phyloP scores from a whole-genome alignment of 2,329 filamentous ascomycete species.

The Bisporella sp. region DNA sequence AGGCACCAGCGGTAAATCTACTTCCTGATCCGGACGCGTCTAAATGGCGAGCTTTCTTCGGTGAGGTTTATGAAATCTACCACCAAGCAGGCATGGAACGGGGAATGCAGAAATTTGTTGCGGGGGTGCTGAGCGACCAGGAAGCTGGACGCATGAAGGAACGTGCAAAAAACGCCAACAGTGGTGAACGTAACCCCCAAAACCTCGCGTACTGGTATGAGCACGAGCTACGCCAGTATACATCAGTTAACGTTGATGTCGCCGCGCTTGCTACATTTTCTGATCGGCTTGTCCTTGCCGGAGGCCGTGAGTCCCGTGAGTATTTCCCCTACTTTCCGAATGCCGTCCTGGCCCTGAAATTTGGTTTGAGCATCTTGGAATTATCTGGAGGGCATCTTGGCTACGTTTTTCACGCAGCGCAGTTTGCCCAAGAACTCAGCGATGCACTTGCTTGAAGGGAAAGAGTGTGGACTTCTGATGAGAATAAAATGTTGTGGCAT shows the following conservation, averaged over 20 bases:
- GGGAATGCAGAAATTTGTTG: slow-evolving; percentile 1
- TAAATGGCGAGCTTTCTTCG: neutral
- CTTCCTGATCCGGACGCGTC: neutral
- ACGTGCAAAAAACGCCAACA: neutral
- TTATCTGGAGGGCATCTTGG: slow-evolving; percentile 27
- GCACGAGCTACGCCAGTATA: slow-evolving; percentile 9
- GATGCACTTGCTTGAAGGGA: too few relatives aligned
- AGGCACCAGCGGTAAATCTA: slow-evolving; percentile 2
- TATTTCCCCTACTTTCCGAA: slow-evolving; percentile 1
- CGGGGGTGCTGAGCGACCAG: slow-evolving; percentile 1
- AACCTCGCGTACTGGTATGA: slow-evolving; percentile 11
- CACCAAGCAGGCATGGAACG: neutral
- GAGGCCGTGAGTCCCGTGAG: slow-evolving; percentile 1
- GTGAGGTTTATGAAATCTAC: slow-evolving; percentile 4
- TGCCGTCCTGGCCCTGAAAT: slow-evolving; percentile 3
- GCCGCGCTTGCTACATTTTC: slow-evolving; percentile 1
- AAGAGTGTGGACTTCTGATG: too few relatives aligned
- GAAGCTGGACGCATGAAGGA: neutral
- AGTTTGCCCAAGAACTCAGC: too few relatives aligned
- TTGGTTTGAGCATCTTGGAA: slow-evolving; percentile 2
- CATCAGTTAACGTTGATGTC: slow-evolving; percentile 1
- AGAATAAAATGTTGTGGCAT: too few relatives aligned
- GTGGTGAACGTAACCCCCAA: slow-evolving; percentile 4
- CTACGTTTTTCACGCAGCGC: neutral
- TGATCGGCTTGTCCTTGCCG: slow-evolving; percentile 6